Evolutionary conservation across 441 rosid genomes (phyloP), one percentile per base, ranked within the genome.

Genomic region (Corymbia calophylla): DNA sequence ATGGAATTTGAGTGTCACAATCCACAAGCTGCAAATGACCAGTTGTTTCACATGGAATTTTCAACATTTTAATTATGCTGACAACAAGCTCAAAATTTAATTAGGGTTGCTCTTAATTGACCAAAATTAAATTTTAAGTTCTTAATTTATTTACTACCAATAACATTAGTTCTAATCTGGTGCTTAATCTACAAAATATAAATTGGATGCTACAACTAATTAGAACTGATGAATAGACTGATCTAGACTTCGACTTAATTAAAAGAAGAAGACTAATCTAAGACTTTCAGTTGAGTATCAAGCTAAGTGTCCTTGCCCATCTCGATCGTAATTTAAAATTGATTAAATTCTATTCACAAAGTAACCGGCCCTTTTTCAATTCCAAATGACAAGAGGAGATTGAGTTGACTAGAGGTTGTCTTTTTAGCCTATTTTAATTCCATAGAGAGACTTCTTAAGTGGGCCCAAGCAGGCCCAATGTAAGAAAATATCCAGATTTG

Each of bases 21-120:
- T 66, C 9, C 0, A 16, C 1, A 10, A 1, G 0, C 6, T 4
- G 0, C 77, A 66, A 66, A 31, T 66, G 77, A 66, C 44, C 6
- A n/a, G 5, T 16, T 66, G 31, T 31, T 31, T 21, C 11, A 31
- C 12, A 21, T 32, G 44, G 0, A 18, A 16, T 31, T 18, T 66
- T 5, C 0, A 0, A 70, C 25, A 32, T 18, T 70, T 12, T 5
- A 35, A 70, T 70, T 70, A 2, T 3, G 0, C n/a, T 1, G 4
- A 27, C 13, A 68, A 17, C 0, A 2, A 32, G 2, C 80, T 68
- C 11, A 18, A 68, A 1, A 18, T 18, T 68, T 68, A 5, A 9
- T 1, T 32, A 18, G 21, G 21, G 2, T 2, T 32, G 32, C 16
- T 32, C 47, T 58, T 25, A 68, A 9, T 68, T 68, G 44, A 32